A percentile compares a stretch with the other conserved stretches of the same genome.
Conservation (phyloP, 768 basidiomycete genomes). For the Pholiota molesta region DNA sequence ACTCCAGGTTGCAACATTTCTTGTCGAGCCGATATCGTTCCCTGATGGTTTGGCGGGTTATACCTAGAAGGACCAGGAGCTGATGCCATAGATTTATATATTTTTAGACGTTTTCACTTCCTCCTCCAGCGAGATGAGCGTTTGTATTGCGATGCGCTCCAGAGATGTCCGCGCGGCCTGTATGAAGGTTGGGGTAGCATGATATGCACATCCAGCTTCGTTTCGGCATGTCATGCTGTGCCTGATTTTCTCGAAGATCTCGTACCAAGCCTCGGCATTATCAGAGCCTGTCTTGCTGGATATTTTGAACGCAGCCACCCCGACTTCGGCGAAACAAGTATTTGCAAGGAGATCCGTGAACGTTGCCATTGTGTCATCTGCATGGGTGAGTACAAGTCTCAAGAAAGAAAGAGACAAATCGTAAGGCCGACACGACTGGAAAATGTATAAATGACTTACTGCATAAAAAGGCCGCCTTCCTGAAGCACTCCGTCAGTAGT, state of each 20-base stretch:
- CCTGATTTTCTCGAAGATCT: not conserved
- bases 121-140: no score
- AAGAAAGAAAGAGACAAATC: not conserved
- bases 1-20: no score
- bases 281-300: not conserved
- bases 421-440: not conserved
- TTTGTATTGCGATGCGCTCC: no score
- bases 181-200: no score
- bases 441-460: not conserved
- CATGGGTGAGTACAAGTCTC: not conserved
- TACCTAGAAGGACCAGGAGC: no score
- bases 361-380: conserved; percentile 1
- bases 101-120: no score
- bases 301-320: not conserved
- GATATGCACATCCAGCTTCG: no score
- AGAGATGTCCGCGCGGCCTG: no score
- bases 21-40: no score
- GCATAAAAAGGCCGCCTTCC: not conserved
- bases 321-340: conserved; percentile 6
- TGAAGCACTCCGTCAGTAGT: not conserved
- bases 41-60: no score
- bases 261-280: not conserved
- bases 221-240: no score
- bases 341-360: conserved; percentile 2
- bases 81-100: no score